These are phyloP conservation scores for Mrakia frigida DNA, from an alignment of 768 basidiomycete species.

Conservation along the genomic window DNA sequence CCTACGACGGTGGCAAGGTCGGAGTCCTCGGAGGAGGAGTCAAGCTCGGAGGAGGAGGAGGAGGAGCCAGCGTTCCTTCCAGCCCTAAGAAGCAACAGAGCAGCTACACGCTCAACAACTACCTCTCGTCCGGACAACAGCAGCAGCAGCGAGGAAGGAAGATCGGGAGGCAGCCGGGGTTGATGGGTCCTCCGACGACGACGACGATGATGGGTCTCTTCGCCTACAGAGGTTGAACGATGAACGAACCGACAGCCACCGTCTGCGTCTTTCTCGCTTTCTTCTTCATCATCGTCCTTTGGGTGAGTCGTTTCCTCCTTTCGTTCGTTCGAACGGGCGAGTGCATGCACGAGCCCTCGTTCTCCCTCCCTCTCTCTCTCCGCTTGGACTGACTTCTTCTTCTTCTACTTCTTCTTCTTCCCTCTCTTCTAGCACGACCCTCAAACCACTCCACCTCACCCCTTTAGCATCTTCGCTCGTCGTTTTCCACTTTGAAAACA, in stretches of 20 bases:
- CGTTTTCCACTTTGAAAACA: not conserved
- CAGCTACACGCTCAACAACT: not conserved
- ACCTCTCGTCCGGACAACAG: not conserved
- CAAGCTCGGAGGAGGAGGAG: conserved; percentile 42
- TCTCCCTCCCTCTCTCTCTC: not conserved
- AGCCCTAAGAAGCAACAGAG: conserved; percentile 2
- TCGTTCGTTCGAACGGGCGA: not conserved
- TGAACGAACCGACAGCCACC: not conserved
- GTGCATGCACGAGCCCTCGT: not conserved
- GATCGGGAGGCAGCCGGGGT: not conserved
- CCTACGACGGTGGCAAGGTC: conserved; percentile 46
- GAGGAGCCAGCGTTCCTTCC: conserved; percentile 3
- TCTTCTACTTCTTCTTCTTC: not conserved
- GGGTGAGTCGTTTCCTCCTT: not conserved
- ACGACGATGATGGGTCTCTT: conserved; percentile 9
- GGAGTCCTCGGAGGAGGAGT: conserved; percentile 46
- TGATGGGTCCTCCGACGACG: not conserved
- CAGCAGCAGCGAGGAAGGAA: conserved; percentile 16
- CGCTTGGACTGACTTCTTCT: no score
- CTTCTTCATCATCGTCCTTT: not conserved
- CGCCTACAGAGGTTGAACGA: conserved; percentile 11
- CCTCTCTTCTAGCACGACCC: not conserved
- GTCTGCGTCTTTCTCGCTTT: not conserved
- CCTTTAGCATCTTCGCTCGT: not conserved
- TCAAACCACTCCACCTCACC: not conserved